phyloP scores from a whole-genome alignment of 2,329 filamentous ascomycete species.

The Penicillium sp. region DNA sequence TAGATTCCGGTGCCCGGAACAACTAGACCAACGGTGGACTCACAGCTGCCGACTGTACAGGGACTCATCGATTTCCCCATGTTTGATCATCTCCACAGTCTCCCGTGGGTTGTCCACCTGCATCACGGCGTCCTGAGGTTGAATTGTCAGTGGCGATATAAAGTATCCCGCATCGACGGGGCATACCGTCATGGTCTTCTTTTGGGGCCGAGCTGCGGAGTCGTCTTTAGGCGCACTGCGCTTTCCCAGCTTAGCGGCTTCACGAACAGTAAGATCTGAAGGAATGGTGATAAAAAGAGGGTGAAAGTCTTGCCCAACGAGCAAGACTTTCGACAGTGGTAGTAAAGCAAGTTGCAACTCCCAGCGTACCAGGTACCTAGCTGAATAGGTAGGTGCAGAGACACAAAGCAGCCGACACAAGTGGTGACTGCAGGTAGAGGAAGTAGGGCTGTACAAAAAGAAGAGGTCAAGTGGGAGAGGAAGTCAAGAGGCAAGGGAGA shows the following conservation, averaged over 20 bases:
- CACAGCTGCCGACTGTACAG: slow-evolving; percentile 64
- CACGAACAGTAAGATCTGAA: slow-evolving; percentile 44
- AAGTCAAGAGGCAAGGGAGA: slow-evolving; percentile 20
- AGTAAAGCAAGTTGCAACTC: slow-evolving; percentile 28
- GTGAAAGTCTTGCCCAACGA: slow-evolving; percentile 41
- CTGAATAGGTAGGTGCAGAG: slow-evolving; percentile 4
- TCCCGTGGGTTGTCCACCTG: slow-evolving; percentile 59
- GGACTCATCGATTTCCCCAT: slow-evolving; percentile 65
- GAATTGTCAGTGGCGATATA: slow-evolving; percentile 16
- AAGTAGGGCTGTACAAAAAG: slow-evolving; percentile 6
- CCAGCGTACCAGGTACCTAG: slow-evolving; percentile 29
- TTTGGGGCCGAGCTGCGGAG: slow-evolving; percentile 48
- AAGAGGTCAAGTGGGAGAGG: slow-evolving; percentile 6
- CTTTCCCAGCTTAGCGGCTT: slow-evolving; percentile 51
- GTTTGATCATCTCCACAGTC: slow-evolving; percentile 59
- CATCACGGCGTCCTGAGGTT: slow-evolving; percentile 55
- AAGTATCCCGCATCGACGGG: slow-evolving; percentile 4
- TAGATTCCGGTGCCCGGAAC: slow-evolving; percentile 1
- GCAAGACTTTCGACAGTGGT: slow-evolving; percentile 43
- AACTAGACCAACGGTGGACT: slow-evolving; percentile 15
- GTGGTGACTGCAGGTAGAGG: no score
- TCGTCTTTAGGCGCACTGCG: slow-evolving; percentile 51
- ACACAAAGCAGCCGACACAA: not conserved
- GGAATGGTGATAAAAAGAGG: slow-evolving; percentile 40
- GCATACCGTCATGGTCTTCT: slow-evolving; percentile 54